Evolutionary conservation across 208 protist species (phyloP), one percentile per base, ranked within the genome.

Genomic region (Trypanosoma mega): DNA sequence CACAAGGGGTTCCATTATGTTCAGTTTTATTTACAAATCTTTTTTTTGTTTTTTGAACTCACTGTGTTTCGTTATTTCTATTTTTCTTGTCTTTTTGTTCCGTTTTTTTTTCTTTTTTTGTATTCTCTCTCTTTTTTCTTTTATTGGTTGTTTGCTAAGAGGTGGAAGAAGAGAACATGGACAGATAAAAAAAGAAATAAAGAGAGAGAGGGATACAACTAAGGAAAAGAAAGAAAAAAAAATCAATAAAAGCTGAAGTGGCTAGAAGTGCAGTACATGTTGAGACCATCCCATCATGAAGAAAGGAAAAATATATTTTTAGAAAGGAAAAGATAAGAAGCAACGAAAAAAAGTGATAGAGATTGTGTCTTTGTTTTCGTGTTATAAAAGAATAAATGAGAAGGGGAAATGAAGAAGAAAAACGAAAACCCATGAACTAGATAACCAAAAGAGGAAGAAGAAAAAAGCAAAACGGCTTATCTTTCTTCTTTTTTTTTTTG

Each of bases 131-230:
- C n/a, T n/a, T n/a, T n/a, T n/a, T n/a, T n/a, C n/a, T n/a, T n/a
- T n/a, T n/a, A n/a, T n/a, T n/a, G n/a, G n/a, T n/a, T n/a, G n/a
- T n/a, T n/a, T n/a, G n/a, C n/a, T n/a, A n/a, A n/a, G n/a, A n/a
- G n/a, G n/a, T n/a, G n/a, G n/a, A n/a, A n/a, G n/a, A n/a, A n/a
- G n/a, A n/a, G 29, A 54, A 53, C 9, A 39, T 16, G 34, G 12
- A 12, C 48, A 63, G 54, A 63, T 33, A 47, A 33, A 47, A 48
- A 60, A 11, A 23, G 9, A 37, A 58, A 49, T 33, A 68, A 58
- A 46, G 39, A 68, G 20, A 45, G 9, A 44, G 16, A 12, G 34
- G n/a, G n/a, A n/a, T n/a, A n/a, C n/a, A n/a, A n/a, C n/a, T n/a
- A n/a, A n/a, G n/a, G n/a, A n/a, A n/a, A n/a, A 39, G 34, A 39